Evolutionary conservation across 768 basidiomycete species (phyloP).

Genomic region (Chlorophyllum brunneum): DNA sequence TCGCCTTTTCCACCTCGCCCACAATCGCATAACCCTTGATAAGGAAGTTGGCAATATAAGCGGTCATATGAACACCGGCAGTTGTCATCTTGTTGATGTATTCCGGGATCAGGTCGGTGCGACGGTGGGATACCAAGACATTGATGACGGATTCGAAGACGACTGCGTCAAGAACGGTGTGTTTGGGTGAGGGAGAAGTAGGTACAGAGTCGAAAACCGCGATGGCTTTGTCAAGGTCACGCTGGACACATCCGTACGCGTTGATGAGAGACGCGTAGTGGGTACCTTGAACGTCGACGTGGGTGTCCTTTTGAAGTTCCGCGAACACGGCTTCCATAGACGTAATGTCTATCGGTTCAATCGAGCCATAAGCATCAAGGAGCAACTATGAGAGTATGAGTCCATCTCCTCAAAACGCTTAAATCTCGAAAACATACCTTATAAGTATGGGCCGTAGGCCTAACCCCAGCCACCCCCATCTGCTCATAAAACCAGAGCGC

Average conservation of each 20-base stretch:
- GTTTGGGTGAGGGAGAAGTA: constrained; percentile 36
- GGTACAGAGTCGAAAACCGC: constrained; percentile 73
- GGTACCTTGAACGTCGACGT: constrained; percentile 39
- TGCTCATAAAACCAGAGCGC: constrained; percentile 74
- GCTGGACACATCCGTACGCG: constrained; percentile 77
- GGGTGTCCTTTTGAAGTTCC: constrained; percentile 43
- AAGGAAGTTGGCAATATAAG: constrained; percentile 89
- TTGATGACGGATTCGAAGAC: constrained; percentile 90
- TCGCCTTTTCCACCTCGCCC: constrained; percentile 66
- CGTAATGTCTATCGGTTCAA: constrained; percentile 75
- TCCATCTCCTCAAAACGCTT: constrained; percentile 8
- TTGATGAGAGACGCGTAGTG: constrained; percentile 84
- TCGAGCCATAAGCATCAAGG: constrained; percentile 81
- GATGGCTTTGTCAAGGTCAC: constrained; percentile 75
- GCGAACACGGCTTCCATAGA: constrained; percentile 72
- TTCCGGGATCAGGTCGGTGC: constrained; percentile 69
- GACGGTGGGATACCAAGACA: constrained; percentile 73
- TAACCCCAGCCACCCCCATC: constrained; percentile 55
- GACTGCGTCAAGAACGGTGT: constrained; percentile 71
- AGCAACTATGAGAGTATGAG: constrained; percentile 51
- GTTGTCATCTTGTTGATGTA: constrained; percentile 61
- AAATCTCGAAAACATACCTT: constrained; percentile 50
- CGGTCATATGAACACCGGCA: constrained; percentile 80
- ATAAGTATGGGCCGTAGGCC: constrained; percentile 89
- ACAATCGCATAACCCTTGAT: constrained; percentile 70